Evolutionary conservation across 2,329 filamentous ascomycete species (phyloP), one percentile per base, ranked within the genome.

Genomic region (Fusarium duplospermum): DNA sequence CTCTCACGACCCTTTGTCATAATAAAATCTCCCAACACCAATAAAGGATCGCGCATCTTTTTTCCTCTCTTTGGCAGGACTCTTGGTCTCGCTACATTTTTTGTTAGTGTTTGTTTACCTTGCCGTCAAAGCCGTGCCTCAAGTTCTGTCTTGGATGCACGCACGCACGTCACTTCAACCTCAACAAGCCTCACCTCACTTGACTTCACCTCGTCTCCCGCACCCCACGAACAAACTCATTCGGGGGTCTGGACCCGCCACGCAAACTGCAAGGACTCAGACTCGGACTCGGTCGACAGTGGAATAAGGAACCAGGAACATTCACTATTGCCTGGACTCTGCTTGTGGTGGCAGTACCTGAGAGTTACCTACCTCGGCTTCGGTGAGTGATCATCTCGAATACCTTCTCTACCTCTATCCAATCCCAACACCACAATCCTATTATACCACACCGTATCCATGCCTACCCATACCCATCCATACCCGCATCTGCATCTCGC

Each of bases 91-190:
- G 42, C 24, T 22, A 20, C 4, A 29, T 27, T 35, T 61, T 38
- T 59, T 38, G 52, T 57, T 27, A 20, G 18, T 31, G 13, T 57
- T 57, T 42, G 50, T 35, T 40, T 24, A 31, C 22, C 33, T 27
- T n/a, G 59, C 36, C 33, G 50, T 57, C 62, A 36, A 59, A 56
- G n/a, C 27, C 47, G 35, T 35, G 36, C 47, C 22, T 22, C 16
- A 60, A 66, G 64, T 56, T 24, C 60, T 69, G 63, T 50, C 69
- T 73, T 73, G 57, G 42, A 71, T 31, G 59, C 38, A 70, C 63
- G 69, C 72, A 74, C 72, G 69, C 72, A 74, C 72, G 69, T 75
- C 72, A 72, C 71, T 36, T 62, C 59, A 64, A 33, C 57, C 54
- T 67, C 47, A 52, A 42, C 72, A 64, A 69, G 62, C 47, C 72